Conservation (phyloP, 257 asterid genomes). For the Solanum chilense region DNA sequence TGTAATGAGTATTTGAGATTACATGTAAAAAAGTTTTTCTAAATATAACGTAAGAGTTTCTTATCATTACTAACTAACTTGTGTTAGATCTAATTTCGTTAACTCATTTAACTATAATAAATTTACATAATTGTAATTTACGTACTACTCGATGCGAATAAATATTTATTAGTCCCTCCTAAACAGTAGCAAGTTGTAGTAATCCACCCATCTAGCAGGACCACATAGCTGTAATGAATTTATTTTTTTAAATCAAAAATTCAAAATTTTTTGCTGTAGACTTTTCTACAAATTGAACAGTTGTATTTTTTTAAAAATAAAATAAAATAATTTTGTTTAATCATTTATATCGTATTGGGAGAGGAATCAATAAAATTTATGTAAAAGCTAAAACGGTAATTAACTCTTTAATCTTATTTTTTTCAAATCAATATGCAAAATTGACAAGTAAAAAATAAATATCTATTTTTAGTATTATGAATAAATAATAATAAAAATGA, state of each 20-base stretch:
- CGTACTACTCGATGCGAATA: background rate
- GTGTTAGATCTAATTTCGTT: too few species aligned
- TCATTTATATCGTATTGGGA: too few species aligned
- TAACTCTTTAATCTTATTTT: too few species aligned
- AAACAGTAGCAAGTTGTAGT: background rate
- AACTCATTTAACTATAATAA: too few species aligned
- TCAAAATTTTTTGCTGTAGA: background rate
- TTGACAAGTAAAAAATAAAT: too few species aligned
- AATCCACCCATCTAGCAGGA: background rate
- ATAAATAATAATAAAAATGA: too few species aligned
- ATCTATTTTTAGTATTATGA: too few species aligned
- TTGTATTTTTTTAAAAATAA: background rate
- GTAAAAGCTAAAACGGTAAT: too few species aligned
- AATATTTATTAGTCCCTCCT: background rate
- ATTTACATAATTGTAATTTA: background rate
- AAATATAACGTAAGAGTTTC: background rate
- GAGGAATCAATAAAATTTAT: too few species aligned
- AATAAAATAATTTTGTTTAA: too few species aligned
- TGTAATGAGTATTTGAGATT: background rate
- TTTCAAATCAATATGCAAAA: too few species aligned
- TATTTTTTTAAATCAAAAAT: background rate
- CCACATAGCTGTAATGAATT: background rate
- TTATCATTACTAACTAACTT: too few species aligned
- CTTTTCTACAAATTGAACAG: background rate
- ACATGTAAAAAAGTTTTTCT: rapidly evolving